These are phyloP conservation scores for Sporothrix brasiliensis DNA, from an alignment of 2,329 filamentous ascomycete genomes.

Conservation along the genomic window DNA sequence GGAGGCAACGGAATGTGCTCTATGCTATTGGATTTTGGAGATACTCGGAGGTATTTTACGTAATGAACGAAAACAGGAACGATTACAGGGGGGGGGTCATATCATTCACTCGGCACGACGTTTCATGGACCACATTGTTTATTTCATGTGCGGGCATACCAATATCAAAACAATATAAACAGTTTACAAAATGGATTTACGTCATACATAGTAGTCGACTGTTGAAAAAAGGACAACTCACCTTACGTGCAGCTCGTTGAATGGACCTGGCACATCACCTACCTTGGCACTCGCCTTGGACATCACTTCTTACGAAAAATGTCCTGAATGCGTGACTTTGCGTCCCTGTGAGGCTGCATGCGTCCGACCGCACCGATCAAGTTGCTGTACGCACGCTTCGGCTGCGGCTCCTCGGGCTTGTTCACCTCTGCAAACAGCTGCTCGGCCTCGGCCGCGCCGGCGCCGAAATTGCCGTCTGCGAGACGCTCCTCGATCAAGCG, in stretches of 20 bases:
- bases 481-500: background rate
- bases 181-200: background rate
- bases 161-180: conserved; percentile 8
- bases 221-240: background rate
- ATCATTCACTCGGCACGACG: background rate
- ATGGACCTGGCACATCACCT: background rate
- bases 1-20: background rate
- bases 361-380: background rate
- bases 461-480: background rate
- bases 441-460: background rate
- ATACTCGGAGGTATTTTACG: background rate
- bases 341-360: background rate
- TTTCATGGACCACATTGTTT: background rate
- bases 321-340: background rate
- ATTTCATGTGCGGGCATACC: background rate
- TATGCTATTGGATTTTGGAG: background rate
- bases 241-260: background rate
- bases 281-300: background rate
- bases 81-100: background rate
- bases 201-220: background rate
- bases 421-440: background rate
- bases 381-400: conserved; percentile 22
- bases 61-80: conserved; percentile 3
- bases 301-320: background rate
- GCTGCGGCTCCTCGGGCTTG: conserved; percentile 13